Conservation (phyloP, 345 rosid genomes). For the Erucastrum elatum region DNA sequence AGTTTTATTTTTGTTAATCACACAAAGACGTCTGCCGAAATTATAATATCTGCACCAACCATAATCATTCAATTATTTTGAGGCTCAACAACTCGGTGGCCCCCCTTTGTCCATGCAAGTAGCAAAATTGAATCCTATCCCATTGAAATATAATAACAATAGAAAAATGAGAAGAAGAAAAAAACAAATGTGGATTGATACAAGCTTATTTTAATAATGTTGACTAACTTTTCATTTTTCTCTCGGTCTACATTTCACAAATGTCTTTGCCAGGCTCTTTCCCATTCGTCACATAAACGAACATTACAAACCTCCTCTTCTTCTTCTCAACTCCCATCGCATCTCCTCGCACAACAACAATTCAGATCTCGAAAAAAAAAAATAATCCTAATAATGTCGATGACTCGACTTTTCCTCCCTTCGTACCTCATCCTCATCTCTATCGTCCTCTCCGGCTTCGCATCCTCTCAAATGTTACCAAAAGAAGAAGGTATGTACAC, state of each 20-base stretch:
- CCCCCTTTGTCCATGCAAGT: constrained; percentile 13
- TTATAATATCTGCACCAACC: not conserved
- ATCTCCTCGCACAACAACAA: not conserved
- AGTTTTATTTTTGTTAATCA: not conserved
- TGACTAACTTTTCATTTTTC: constrained; percentile 11
- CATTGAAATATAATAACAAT: not conserved
- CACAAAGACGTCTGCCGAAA: not conserved
- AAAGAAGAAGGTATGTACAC: constrained; percentile 38
- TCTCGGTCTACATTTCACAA: not conserved
- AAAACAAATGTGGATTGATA: not conserved
- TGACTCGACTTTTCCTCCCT: constrained; percentile 17
- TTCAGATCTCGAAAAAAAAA: not conserved
- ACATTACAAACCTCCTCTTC: not conserved
- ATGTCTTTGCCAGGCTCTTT: constrained; percentile 11
- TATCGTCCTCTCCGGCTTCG: constrained; percentile 24
- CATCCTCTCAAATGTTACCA: constrained; percentile 36
- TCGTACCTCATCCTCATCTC: constrained; percentile 15
- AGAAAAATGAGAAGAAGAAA: not conserved
- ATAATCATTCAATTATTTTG: not conserved
- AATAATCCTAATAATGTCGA: constrained; percentile 14
- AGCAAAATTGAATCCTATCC: not conserved
- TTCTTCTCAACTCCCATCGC: constrained; percentile 15
- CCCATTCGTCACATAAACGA: constrained; percentile 7
- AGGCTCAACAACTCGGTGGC: constrained; percentile 12
- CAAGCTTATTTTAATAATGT: constrained; percentile 8